A percentile compares a stretch with the other conserved stretches of the same genome.
These are phyloP conservation scores for Chimonanthus praecox DNA, from an alignment of 164 flowering plant species.

Conservation along the genomic window DNA sequence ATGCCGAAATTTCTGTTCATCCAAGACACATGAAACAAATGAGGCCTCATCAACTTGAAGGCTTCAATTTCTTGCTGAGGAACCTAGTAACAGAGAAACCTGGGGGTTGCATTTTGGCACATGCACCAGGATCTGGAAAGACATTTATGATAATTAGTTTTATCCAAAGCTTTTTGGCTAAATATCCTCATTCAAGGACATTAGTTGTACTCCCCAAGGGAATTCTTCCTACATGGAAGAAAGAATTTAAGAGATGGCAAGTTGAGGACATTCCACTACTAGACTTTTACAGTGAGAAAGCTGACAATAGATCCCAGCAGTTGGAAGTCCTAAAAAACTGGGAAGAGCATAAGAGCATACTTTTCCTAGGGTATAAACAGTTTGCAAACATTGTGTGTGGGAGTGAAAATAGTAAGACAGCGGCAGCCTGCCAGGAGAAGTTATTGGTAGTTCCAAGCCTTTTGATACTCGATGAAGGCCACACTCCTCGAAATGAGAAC, in stretches of 20 bases:
- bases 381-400: conserved; percentile 61
- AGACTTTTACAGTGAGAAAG: conserved; percentile 65
- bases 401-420: conserved; percentile 12
- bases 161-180: conserved; percentile 78
- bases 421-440: conserved; percentile 50
- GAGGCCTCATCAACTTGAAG: conserved; percentile 90
- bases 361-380: conserved; percentile 77
- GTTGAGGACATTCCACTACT: conserved; percentile 69
- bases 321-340: conserved; percentile 60
- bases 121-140: conserved; percentile 97
- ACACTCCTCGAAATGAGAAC: conserved; percentile 76
- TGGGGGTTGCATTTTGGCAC: conserved; percentile 89
- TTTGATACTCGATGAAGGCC: conserved; percentile 92
- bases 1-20: conserved; percentile 54
- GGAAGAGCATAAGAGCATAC: conserved; percentile 55
- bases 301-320: conserved; percentile 63
- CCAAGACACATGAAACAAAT: conserved; percentile 79
- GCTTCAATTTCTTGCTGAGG: conserved; percentile 71
- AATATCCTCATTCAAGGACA: conserved; percentile 64
- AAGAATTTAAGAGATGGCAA: conserved; percentile 77
- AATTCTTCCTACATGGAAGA: conserved; percentile 71
- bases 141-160: conserved; percentile 92
- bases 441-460: conserved; percentile 58
- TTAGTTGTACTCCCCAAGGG: conserved; percentile 81
- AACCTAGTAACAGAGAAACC: conserved; percentile 70